These are phyloP conservation scores for Blastomyces emzantsi DNA, from an alignment of 2,329 filamentous ascomycete species.

Conservation along the genomic window DNA sequence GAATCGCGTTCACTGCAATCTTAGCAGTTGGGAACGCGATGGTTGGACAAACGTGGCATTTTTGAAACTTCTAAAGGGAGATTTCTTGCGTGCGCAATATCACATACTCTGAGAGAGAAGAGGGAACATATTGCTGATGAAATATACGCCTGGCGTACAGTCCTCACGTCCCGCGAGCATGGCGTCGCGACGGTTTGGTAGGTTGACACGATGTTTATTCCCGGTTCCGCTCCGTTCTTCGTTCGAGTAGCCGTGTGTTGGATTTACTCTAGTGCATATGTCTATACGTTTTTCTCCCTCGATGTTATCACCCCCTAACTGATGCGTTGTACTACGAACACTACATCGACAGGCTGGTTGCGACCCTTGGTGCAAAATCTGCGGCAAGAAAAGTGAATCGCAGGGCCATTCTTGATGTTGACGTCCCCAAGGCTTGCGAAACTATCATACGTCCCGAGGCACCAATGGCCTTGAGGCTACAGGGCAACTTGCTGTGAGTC, in stretches of 20 bases:
- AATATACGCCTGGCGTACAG: slow-evolving; percentile 27
- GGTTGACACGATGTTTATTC: slow-evolving; percentile 20
- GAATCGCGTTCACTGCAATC: background rate
- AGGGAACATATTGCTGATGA: background rate
- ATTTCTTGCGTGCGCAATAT: background rate
- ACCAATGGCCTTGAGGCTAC: slow-evolving; percentile 80
- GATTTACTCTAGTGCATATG: background rate
- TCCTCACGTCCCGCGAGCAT: slow-evolving; percentile 78
- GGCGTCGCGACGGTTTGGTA: slow-evolving; percentile 94
- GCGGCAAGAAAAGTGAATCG: slow-evolving; percentile 64
- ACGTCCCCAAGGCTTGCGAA: slow-evolving; percentile 76
- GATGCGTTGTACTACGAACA: background rate
- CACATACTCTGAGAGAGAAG: slow-evolving; percentile 1
- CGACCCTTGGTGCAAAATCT: slow-evolving; percentile 70
- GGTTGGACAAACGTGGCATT: background rate
- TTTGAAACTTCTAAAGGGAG: background rate
- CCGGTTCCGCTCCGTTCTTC: background rate
- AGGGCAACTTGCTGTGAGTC: slow-evolving; percentile 70
- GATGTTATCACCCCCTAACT: background rate
- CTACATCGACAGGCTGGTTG: slow-evolving; percentile 63
- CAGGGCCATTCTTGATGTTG: slow-evolving; percentile 80
- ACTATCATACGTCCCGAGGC: slow-evolving; percentile 80
- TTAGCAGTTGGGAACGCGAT: background rate
- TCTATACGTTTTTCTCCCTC: background rate
- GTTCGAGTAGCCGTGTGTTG: background rate